Evolutionary conservation across 1,284 basidiomycete genomes (phyloP), one percentile per base, ranked within the genome.

Genomic region (Omphalotus olearius): DNA sequence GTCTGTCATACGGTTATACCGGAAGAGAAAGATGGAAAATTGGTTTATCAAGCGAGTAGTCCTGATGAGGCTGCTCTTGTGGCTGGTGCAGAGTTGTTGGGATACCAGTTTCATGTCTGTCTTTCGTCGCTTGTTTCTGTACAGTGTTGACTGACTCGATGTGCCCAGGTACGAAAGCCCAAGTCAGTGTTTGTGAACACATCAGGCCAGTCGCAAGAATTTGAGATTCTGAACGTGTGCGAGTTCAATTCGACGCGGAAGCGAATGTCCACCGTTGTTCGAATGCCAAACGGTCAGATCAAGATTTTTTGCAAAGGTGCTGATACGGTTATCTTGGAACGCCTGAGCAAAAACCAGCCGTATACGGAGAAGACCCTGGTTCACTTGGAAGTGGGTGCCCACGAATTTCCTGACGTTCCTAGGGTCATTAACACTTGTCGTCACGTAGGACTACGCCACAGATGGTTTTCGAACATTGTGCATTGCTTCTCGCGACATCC

Each of bases 1-100:
- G 95, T 98, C 35, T 99, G 97, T 62, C 97, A 99, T 67, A 99
- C 97, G 0, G 97, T 99, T 60, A 97, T 99, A 66, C 91, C 97
- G n/a, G 97, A 99, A 69, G 71, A 86, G 51, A 86, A 84, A 60
- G 85, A 92, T 50, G 87, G 78, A 38, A 94, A 91, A 77, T 88
- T 86, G 61, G 77, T 86, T 18, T 99, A 90, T 66, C 97, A 99
- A 68, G 97, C 97, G 0, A 96, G 92, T 57, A 97, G 93, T 73
- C 97, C 97, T 0, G 97, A 99, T 64, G 97, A 99, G 68, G 97
- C 94, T 0, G 97, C 97, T 1, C 74, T 99, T 30, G 97, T 99
- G 0, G 82, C 90, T 1, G 97, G 97, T 11, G 97, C 97, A 0
- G 94, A 99, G 66, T 63, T 91, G 39, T 72, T 99, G 53, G 94